Evolutionary conservation across 23 red algal genomes (phyloP), one percentile per base, ranked within the genome.

Genomic region (Gracilariopsis chorda): DNA sequence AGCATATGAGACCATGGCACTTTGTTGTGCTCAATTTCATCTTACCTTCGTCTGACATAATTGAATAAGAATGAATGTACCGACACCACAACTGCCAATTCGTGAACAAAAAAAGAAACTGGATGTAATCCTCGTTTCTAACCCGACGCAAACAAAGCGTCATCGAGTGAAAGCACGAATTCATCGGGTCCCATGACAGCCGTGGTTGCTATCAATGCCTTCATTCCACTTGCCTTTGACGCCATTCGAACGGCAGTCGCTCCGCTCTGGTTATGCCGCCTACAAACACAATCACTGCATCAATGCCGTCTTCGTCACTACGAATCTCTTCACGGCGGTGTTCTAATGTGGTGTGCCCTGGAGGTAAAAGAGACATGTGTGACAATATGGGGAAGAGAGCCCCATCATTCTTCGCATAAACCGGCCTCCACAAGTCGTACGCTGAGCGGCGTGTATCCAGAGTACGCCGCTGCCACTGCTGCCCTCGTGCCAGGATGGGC

Each of bases 361-460:
- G 80, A 21, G 91, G 91, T 25, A 94, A 67, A 17, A 94, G 46
- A 25, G 80, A 86, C 48, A 56, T 94, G 29, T 94, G 82, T 11
- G 80, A 58, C 9, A 69, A 40, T 62, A 25, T 61, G 83, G n/a
- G 92, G 92, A 51, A 94, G 74, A 21, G 47, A 53, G 16, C 56
- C 76, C 92, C 92, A 94, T 21, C 92, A 83, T 45, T 79, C 83
- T 35, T 72, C 58, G 7, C 49, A 27, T 3, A 87, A 70, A 3
- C 52, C 92, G 0, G 91, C 91, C 7, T 94, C 91, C 3, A 94
- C 80, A 32, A 94, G 82, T 1, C 91, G 91, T 28, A 86, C 80
- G 16, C 65, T 85, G n/a, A 94, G 58, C 21, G n/a, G 91, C 24
- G 72, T 86, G 68, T 94, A 94, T 39, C 91, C 91, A 63, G 91